phyloP scores from a whole-genome alignment of 1,284 basidiomycete genomes.

The Ganoderma sinense region DNA sequence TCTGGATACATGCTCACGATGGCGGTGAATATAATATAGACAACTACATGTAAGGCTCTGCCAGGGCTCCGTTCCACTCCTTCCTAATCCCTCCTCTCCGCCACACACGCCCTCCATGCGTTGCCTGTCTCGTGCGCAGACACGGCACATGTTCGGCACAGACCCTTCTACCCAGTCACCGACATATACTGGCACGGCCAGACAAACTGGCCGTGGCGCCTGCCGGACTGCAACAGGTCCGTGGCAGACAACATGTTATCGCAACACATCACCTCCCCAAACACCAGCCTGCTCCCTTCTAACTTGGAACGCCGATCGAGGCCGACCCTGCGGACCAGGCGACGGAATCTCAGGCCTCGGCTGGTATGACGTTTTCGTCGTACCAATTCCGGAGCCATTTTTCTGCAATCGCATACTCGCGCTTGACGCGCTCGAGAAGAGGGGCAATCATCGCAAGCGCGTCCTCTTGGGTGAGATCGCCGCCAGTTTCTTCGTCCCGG shows the following conservation, averaged over 20 bases:
- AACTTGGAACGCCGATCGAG: background rate
- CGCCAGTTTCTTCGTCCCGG: slow-evolving; percentile 57
- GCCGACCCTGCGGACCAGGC: background rate
- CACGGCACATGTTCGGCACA: background rate
- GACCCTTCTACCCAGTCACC: background rate
- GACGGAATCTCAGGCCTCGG: slow-evolving; percentile 19
- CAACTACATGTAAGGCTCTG: slow-evolving; percentile 14
- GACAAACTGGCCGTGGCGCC: background rate
- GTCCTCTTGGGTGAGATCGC: slow-evolving; percentile 57
- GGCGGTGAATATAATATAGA: slow-evolving; percentile 22
- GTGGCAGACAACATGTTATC: background rate
- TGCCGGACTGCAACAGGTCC: background rate
- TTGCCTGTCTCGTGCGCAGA: background rate
- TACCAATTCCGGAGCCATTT: slow-evolving; percentile 61
- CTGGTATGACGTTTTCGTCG: slow-evolving; percentile 30
- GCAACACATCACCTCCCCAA: background rate
- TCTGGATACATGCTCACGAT: background rate
- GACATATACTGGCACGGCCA: background rate
- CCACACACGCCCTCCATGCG: background rate
- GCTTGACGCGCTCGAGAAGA: slow-evolving; percentile 59
- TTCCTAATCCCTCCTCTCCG: slow-evolving; percentile 7
- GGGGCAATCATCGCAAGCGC: slow-evolving; percentile 71
- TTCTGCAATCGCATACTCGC: slow-evolving; percentile 65
- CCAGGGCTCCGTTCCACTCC: slow-evolving; percentile 14
- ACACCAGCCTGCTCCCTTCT: background rate